A percentile compares a stretch with the other conserved stretches of the same genome.
Conservation (phyloP, 192 early-diverging fungal species). For the Lobosporangium transversale region DNA sequence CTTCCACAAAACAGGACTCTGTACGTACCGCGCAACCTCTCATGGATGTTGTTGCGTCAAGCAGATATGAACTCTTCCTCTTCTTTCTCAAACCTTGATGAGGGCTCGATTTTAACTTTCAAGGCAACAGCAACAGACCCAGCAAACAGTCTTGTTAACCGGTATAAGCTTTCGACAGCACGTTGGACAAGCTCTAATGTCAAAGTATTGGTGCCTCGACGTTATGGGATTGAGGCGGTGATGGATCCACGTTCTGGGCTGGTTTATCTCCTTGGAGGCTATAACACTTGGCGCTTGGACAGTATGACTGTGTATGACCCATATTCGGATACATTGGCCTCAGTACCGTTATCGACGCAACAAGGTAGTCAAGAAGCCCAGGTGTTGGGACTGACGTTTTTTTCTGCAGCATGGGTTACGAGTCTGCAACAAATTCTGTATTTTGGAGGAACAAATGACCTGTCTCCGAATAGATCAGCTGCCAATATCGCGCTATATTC, state of each 20-base stretch:
- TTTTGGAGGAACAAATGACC: neutral
- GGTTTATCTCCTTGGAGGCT: neutral
- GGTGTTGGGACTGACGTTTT: neutral
- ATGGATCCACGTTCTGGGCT: constrained; percentile 4
- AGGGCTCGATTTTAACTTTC: neutral
- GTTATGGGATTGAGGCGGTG: constrained; percentile 4
- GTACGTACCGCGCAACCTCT: neutral
- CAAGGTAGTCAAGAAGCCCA: neutral
- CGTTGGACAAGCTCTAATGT: neutral
- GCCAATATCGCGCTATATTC: neutral
- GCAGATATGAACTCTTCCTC: neutral
- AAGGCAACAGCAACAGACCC: neutral
- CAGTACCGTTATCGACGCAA: neutral
- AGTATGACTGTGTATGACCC: neutral
- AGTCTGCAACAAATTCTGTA: neutral
- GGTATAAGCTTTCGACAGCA: neutral
- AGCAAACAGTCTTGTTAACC: neutral
- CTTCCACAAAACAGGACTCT: neutral
- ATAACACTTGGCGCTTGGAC: neutral
- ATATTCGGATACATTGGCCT: neutral
- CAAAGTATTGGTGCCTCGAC: constrained; percentile 2
- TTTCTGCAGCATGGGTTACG: neutral
- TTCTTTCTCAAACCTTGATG: neutral
- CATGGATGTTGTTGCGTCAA: neutral
- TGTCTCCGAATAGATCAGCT: neutral